Percentiles rank a stretch among this genome's conserved stretches.
These are phyloP conservation scores for Clarireedia homoeocarpa DNA, from an alignment of 2,329 filamentous ascomycete genomes.

Conservation along the genomic window DNA sequence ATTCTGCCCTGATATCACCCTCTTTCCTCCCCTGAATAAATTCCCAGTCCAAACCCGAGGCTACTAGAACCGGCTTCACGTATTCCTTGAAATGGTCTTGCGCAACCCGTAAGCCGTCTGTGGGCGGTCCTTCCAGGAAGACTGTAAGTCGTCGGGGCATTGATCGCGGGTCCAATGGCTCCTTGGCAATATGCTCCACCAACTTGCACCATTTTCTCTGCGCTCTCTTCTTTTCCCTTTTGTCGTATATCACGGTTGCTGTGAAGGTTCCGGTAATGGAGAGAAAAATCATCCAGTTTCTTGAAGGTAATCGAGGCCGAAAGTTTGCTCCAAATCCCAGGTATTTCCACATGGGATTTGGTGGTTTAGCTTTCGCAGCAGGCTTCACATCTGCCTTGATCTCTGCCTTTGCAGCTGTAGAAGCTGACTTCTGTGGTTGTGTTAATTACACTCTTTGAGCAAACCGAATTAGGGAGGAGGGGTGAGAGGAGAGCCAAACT, in stretches of 20 bases:
- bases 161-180: conserved; percentile 61
- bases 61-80: conserved; percentile 84
- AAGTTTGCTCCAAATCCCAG: conserved; percentile 74
- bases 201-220: conserved; percentile 81
- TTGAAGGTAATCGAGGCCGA: conserved; percentile 77
- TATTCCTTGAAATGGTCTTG: conserved; percentile 96
- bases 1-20: conserved; percentile 82
- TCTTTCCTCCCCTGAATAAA: conserved; percentile 87
- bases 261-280: conserved; percentile 70
- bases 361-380: conserved; percentile 39
- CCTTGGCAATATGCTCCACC: conserved; percentile 75
- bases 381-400: conserved; percentile 28
- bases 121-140: conserved; percentile 78
- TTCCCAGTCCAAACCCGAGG: conserved; percentile 90
- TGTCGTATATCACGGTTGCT: conserved; percentile 81
- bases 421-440: conserved; percentile 24
- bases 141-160: conserved; percentile 81
- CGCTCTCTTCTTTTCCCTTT: conserved; percentile 75
- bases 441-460: background rate
- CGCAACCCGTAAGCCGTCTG: conserved; percentile 74
- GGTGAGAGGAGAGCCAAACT: background rate
- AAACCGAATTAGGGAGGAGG: background rate
- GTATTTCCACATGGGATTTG: conserved; percentile 69
- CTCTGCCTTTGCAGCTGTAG: conserved; percentile 28
- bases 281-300: conserved; percentile 97